These are phyloP conservation scores for Solanum lycopersicoides DNA, from an alignment of 257 asterid species.

Conservation along the genomic window DNA sequence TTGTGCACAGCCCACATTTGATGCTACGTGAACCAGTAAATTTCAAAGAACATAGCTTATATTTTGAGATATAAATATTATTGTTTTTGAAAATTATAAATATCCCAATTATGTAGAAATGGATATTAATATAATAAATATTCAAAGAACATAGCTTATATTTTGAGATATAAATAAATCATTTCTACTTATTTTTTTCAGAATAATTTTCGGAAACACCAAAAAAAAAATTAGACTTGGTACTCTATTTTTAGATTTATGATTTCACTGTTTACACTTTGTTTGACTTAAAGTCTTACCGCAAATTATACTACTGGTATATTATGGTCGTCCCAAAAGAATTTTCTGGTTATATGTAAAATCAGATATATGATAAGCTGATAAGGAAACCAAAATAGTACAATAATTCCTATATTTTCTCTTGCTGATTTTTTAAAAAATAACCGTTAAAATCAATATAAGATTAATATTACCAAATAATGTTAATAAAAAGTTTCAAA, in stretches of 20 bases:
- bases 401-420: no score
- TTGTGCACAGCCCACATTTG: neutral
- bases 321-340: neutral
- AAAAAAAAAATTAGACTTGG: neutral
- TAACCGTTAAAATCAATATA: no score
- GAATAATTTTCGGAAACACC: neutral
- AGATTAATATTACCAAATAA: no score
- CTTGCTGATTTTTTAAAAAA: no score
- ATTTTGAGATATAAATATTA: no score
- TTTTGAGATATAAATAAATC: neutral
- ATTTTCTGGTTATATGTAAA: neutral
- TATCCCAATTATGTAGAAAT: neutral
- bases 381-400: neutral
- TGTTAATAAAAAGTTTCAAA: rapidly evolving
- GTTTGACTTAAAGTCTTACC: neutral
- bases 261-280: neutral
- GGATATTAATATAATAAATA: neutral
- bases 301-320: neutral
- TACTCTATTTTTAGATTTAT: neutral
- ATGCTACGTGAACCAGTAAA: neutral
- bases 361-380: neutral
- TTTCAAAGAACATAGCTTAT: no score
- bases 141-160: no score
- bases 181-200: no score
- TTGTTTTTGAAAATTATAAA: no score